Base-by-base conservation (phyloP, 768 basidiomycete genomes). In the Amanita polypyramis region DNA sequence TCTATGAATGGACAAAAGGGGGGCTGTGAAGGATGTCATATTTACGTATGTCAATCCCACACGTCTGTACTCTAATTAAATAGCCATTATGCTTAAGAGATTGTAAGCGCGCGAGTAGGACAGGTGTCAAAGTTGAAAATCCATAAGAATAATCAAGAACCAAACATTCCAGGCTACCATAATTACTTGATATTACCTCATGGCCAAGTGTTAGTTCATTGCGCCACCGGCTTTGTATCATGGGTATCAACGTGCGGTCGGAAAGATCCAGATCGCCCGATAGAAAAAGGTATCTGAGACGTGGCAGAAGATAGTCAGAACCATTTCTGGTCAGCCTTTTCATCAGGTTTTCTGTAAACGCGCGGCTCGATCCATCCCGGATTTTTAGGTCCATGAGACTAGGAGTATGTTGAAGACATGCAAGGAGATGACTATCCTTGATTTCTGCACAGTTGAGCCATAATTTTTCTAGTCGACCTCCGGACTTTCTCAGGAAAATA, bases 191-290 rank as follows among this genome's bases (percentile, higher is more conserved):
- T 2, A 15, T 29, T 14, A 23, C 3, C 10, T 27, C 42, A 17
- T 32, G 29, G 30, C 42, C 42, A 17, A 43, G 23, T 4, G 23
- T 40, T 19, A 40, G 21, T 7, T 29, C 14, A 15, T 21, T 45
- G 15, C 32, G 32, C 34, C 30, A 45, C 35, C 44, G 23, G n/a
- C 44, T 45, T 19, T 35, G 33, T 33, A 45, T 35, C 44, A 45
- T 45, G n/a, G 44, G 34, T 33, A 45, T 35, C 30, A 45, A 36
- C 29, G 29, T 8, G 14, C 11, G 44, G 20, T 34, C 44, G 23
- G 30, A 45, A 19, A 36, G 32, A 5, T 36, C 32, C 34, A 45
- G 14, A 29, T 33, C 44, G 23, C 34, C 44, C 3, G 30, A 45
- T 4, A 45, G 20, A 17, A 12, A 19, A 34, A 45, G 30, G 19